Percentiles rank a stretch among this genome's conserved stretches.
phyloP scores from a whole-genome alignment of 2,329 filamentous ascomycete species.

The Aspergillus tanneri region DNA sequence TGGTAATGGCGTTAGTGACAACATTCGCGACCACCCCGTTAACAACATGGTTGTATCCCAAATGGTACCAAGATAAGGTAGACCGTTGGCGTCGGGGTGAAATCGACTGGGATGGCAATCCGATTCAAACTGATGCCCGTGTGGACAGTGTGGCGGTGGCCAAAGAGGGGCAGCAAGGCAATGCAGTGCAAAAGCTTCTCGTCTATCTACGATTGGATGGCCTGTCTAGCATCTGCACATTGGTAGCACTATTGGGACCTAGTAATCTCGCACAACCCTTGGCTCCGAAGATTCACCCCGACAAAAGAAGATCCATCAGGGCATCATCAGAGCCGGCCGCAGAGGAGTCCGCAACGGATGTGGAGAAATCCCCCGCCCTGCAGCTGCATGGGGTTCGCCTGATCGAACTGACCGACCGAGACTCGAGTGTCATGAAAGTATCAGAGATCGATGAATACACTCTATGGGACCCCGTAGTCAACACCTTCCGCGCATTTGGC shows the following conservation, averaged over 20 bases:
- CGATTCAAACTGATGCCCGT: constrained; percentile 45
- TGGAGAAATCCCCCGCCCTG: constrained; percentile 47
- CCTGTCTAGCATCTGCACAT: constrained; percentile 75
- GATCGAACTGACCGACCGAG: constrained; percentile 83
- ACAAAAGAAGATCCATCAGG: constrained; percentile 25
- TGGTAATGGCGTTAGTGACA: constrained; percentile 87
- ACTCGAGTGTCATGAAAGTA: constrained; percentile 92
- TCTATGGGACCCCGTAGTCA: constrained; percentile 78
- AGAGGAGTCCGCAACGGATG: constrained; percentile 23
- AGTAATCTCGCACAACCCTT: constrained; percentile 42
- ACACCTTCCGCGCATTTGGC: constrained; percentile 85
- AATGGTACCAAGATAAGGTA: constrained; percentile 72
- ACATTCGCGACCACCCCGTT: constrained; percentile 82
- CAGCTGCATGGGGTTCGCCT: constrained; percentile 83
- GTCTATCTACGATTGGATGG: constrained; percentile 84
- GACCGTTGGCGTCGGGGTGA: constrained; percentile 77
- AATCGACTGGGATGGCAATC: constrained; percentile 80
- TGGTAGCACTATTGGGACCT: constrained; percentile 75
- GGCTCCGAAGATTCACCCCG: constrained; percentile 32
- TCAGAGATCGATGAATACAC: constrained; percentile 75
- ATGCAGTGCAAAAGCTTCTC: constrained; percentile 64
- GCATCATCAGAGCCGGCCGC: constrained; percentile 19
- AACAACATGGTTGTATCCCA: constrained; percentile 70
- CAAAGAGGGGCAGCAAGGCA: constrained; percentile 52
- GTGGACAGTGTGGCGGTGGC: constrained; percentile 41